Evolutionary conservation across 331 rosid genomes (phyloP).

Genomic region (Prunus yedoensis): DNA sequence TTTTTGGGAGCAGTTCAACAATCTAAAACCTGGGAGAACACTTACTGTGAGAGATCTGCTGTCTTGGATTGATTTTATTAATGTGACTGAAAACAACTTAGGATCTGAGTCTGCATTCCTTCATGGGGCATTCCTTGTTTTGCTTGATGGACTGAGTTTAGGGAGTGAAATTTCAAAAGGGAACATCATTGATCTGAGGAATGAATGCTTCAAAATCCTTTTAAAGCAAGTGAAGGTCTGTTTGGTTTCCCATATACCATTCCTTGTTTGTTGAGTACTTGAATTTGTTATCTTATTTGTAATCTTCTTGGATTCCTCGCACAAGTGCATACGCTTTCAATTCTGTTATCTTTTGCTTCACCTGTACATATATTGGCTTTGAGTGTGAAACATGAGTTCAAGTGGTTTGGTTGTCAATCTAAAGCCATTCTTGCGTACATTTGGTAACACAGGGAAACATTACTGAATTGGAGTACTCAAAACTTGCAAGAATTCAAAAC

Average conservation of each 20-base stretch:
- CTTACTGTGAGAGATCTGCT: conserved; percentile 94
- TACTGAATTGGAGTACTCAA: conserved; percentile 31
- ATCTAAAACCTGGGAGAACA: conserved; percentile 57
- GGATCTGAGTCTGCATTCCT: conserved; percentile 75
- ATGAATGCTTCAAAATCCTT: conserved; percentile 58
- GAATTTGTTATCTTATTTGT: not conserved
- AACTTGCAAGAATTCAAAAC: conserved; percentile 51
- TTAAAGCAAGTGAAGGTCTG: conserved; percentile 59
- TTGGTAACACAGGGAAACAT: conserved; percentile 45
- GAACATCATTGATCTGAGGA: conserved; percentile 58
- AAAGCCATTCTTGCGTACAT: not conserved
- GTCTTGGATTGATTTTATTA: conserved; percentile 80
- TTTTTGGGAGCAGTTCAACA: conserved; percentile 85
- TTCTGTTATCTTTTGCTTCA: not conserved
- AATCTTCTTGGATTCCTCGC: not conserved
- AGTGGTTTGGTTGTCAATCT: not conserved
- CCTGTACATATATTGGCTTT: not conserved
- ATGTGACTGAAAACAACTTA: conserved; percentile 49
- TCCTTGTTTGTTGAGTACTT: not conserved
- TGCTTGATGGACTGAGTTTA: conserved; percentile 93
- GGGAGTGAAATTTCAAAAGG: conserved; percentile 70
- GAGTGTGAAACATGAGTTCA: not conserved
- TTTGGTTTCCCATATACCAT: not conserved
- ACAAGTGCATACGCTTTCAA: not conserved
- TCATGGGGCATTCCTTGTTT: conserved; percentile 89